These are phyloP conservation scores for Curvularia eragrostidis DNA, from an alignment of 2,329 filamentous ascomycete genomes.

Conservation along the genomic window DNA sequence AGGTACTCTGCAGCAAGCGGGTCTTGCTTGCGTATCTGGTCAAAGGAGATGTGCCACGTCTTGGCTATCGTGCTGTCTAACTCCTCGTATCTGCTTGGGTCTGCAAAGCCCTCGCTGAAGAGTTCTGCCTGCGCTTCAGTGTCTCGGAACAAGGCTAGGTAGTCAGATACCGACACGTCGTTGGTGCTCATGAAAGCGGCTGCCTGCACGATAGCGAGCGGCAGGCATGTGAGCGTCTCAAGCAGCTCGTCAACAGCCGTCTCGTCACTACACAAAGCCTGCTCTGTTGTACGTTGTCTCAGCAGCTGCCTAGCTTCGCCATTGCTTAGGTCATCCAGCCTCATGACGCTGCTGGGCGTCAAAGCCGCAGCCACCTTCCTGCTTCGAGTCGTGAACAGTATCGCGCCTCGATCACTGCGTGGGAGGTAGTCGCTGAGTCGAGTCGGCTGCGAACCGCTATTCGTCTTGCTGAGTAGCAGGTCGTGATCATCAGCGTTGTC, in stretches of 20 bases:
- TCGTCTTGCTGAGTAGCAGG: too few relatives aligned
- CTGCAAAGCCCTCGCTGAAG: conserved; percentile 43
- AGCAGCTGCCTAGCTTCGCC: conserved; percentile 18
- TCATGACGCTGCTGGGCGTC: conserved; percentile 23
- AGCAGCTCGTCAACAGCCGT: conserved; percentile 35
- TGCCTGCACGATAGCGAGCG: conserved; percentile 22
- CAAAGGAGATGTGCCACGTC: conserved; percentile 50
- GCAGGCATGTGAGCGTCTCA: conserved; percentile 25
- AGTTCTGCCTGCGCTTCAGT: conserved; percentile 36
- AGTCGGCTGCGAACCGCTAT: conserved; percentile 14
- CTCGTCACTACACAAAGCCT: conserved; percentile 17
- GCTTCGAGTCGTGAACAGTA: conserved; percentile 42
- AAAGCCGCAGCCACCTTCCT: conserved; percentile 20
- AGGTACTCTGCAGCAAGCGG: conserved; percentile 46
- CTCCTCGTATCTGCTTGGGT: conserved; percentile 38
- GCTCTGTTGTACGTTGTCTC: conserved; percentile 9
- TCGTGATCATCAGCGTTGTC: conserved; percentile 57
- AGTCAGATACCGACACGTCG: conserved; percentile 18
- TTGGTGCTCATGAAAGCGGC: conserved; percentile 36
- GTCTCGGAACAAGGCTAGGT: conserved; percentile 26
- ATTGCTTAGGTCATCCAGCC: conserved; percentile 29
- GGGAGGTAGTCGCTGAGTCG: conserved; percentile 42
- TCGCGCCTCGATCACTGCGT: conserved; percentile 33
- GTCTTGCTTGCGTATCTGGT: conserved; percentile 42
- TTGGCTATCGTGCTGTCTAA: conserved; percentile 44